Percentiles rank a stretch among this genome's conserved stretches.
Conservation (phyloP, 2,329 filamentous ascomycete species). For the Exophiala xenobiotica region DNA sequence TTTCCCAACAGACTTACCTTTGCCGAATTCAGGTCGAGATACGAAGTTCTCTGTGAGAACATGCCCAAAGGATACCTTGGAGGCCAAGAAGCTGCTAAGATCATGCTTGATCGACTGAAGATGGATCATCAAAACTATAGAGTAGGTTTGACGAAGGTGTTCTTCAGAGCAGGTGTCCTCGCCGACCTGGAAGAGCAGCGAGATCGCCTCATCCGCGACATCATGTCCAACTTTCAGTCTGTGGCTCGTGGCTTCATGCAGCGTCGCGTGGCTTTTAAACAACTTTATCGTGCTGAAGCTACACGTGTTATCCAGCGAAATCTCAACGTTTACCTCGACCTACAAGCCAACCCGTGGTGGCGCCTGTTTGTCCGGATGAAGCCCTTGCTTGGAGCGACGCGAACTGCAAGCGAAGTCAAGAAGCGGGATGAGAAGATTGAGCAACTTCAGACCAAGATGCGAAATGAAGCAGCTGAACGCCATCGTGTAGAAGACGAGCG, state of each 20-base stretch:
- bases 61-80: constrained; percentile 91
- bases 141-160: constrained; percentile 94
- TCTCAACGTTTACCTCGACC: constrained; percentile 84
- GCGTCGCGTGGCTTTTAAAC: constrained; percentile 84
- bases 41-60: constrained; percentile 85
- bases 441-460: constrained; percentile 79
- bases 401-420: constrained; percentile 90
- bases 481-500: constrained; percentile 87
- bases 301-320: constrained; percentile 93
- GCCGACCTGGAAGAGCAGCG: constrained; percentile 96
- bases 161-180: constrained; percentile 93
- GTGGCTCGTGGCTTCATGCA: constrained; percentile 87
- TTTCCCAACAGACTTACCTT: constrained; percentile 94
- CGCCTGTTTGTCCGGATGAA: constrained; percentile 92
- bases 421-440: constrained; percentile 92
- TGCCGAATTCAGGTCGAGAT: constrained; percentile 89
- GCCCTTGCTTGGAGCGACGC: constrained; percentile 85
- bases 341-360: constrained; percentile 97
- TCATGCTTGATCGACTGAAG: constrained; percentile 86
- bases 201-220: constrained; percentile 86
- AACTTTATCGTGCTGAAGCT: constrained; percentile 89
- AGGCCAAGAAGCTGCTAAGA: constrained; percentile 76
- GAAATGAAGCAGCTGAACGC: constrained; percentile 69
- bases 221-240: constrained; percentile 91
- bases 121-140: constrained; percentile 85